Evolutionary conservation across 2,329 filamentous ascomycete genomes (phyloP), one percentile per base, ranked within the genome.

Genomic region (Phyllosticta citrichinensis): DNA sequence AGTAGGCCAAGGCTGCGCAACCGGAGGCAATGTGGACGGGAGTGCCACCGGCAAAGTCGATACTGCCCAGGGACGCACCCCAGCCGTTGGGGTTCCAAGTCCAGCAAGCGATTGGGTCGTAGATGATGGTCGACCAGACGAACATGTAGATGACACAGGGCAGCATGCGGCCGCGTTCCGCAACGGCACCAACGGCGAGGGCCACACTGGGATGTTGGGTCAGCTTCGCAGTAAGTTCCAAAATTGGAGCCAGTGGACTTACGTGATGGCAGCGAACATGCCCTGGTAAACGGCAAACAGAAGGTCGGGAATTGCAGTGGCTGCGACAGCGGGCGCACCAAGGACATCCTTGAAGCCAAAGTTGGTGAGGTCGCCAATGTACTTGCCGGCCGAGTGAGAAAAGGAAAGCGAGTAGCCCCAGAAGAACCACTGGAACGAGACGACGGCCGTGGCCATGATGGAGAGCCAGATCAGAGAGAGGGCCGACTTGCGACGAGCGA

Each of bases 351-450:
- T 85, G 73, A 95, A 87, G 52, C 87, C 91, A 70, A 96, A 85
- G 77, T 96, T 93, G 65, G 83, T 76, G 25, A 96, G 78, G 68
- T 91, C 81, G 62, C 91, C 91, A 64, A 96, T 89, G 73, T 84
- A 96, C 52, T 79, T 82, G 55, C 87, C 86, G 25, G 88, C 87
- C 2, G 82, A 80, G 74, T 93, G 89, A 17, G 89, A 94, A 72
- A 92, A 94, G 55, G 88, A 84, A 11, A 94, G 76, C 4, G 88
- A 91, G 73, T 90, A 96, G 55, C 91, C 91, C 91, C 91, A 96
- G 79, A 96, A 93, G 79, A 95, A 96, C 91, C 91, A 96, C 71
- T 96, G 90, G 76, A 96, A 95, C 56, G 85, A 87, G 63, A 91
- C 84, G 65, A 95, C 84, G 11, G 84, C 88, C 3, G 87, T 83